These are phyloP conservation scores for Kluyveromyces dobzhanskii DNA, from an alignment of 805 yeast genomes.

Conservation along the genomic window DNA sequence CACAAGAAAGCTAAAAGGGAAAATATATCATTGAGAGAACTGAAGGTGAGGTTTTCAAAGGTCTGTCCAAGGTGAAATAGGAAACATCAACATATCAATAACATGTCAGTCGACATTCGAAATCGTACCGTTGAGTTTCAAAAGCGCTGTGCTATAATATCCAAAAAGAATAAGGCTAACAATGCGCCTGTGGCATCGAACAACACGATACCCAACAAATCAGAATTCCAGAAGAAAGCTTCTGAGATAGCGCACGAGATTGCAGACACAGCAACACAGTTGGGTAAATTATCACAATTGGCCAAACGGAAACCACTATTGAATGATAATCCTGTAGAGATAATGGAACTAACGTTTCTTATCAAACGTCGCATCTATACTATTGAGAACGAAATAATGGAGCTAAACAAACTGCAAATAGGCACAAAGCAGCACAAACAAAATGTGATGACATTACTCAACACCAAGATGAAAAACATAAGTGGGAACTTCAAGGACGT, in stretches of 20 bases:
- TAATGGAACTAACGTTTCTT: constrained; percentile 82
- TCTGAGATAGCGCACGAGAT: constrained; percentile 82
- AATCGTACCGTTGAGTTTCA: constrained; percentile 91
- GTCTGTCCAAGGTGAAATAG: too few relatives aligned
- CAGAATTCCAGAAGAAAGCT: constrained; percentile 65
- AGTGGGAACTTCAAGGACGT: constrained; percentile 88
- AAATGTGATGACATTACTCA: constrained; percentile 79
- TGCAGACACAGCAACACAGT: constrained; percentile 70
- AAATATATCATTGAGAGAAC: too few relatives aligned
- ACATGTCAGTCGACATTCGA: constrained; percentile 34
- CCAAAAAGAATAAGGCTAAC: constrained; percentile 18
- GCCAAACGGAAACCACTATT: constrained; percentile 88
- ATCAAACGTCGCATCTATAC: constrained; percentile 38
- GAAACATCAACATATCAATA: too few relatives aligned
- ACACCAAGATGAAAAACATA: constrained; percentile 84
- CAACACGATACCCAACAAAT: constrained; percentile 37
- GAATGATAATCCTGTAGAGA: constrained; percentile 90
- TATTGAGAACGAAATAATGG: constrained; percentile 77
- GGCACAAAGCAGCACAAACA: constrained; percentile 68
- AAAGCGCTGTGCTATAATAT: constrained; percentile 23
- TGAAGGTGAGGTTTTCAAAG: too few relatives aligned
- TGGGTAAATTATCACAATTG: constrained; percentile 68
- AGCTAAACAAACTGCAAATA: constrained; percentile 48
- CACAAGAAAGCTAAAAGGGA: too few relatives aligned
- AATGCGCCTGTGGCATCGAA: constrained; percentile 12